A percentile compares a stretch with the other conserved stretches of the same genome.
Conservation (phyloP, 2,329 filamentous ascomycete genomes). For the Aspergillus transmontanensis region DNA sequence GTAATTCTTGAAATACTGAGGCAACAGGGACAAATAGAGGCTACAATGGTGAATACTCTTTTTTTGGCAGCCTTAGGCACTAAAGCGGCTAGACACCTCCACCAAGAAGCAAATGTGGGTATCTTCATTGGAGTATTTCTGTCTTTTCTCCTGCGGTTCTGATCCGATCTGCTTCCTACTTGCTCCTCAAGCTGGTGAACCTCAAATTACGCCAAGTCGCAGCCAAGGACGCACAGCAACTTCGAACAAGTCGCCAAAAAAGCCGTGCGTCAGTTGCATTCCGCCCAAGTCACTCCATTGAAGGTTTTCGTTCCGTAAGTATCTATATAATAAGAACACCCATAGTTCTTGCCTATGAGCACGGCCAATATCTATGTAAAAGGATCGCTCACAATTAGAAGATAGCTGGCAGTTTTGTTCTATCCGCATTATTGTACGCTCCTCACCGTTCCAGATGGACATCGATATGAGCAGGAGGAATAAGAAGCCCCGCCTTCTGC, state of each 20-base stretch:
- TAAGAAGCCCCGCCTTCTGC: conserved; percentile 76
- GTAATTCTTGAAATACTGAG: background rate
- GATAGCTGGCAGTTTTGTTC: background rate
- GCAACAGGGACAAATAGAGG: background rate
- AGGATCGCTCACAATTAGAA: background rate
- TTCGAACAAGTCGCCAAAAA: background rate
- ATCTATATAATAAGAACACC: background rate
- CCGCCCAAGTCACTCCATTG: background rate
- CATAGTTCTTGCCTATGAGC: background rate
- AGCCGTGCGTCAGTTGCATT: background rate
- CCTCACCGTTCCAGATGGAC: conserved; percentile 32
- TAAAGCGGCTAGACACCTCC: conserved; percentile 11
- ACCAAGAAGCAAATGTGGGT: conserved; percentile 3
- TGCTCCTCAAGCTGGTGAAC: background rate
- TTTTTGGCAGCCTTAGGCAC: conserved; percentile 11
- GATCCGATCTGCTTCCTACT: background rate
- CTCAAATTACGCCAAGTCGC: background rate
- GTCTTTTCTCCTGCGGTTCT: background rate
- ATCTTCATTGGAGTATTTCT: conserved; percentile 3
- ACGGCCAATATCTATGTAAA: background rate
- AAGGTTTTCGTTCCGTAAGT: background rate
- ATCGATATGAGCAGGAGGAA: conserved; percentile 88
- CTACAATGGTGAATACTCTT: background rate
- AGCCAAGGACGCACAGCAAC: background rate
- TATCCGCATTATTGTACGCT: conserved; percentile 4